These are phyloP conservation scores for Coprinopsis strossmayeri DNA, from an alignment of 768 basidiomycete genomes.

Conservation along the genomic window DNA sequence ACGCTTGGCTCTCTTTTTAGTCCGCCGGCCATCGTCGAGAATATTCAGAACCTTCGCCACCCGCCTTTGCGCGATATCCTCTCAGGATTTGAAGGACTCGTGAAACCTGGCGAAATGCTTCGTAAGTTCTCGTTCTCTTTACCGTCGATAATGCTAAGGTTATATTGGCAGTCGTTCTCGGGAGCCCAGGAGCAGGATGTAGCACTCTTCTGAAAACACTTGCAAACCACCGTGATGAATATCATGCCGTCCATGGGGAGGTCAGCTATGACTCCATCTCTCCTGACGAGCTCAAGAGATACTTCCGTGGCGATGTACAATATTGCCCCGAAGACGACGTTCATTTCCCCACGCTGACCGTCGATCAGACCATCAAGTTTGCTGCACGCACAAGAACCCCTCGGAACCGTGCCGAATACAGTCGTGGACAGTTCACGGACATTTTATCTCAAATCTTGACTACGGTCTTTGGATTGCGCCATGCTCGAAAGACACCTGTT, in stretches of 20 bases:
- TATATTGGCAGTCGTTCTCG: slow-evolving; percentile 49
- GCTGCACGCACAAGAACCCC: slow-evolving; percentile 67
- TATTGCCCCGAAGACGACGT: slow-evolving; percentile 84
- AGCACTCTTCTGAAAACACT: slow-evolving; percentile 78
- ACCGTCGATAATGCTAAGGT: background rate
- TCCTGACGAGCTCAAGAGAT: slow-evolving; percentile 52
- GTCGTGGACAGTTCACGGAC: slow-evolving; percentile 37
- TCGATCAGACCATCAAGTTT: slow-evolving; percentile 68
- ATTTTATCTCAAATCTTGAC: slow-evolving; percentile 46
- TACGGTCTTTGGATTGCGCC: slow-evolving; percentile 70
- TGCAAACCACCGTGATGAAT: slow-evolving; percentile 68
- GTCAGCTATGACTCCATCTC: slow-evolving; percentile 74
- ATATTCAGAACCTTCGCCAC: slow-evolving; percentile 43
- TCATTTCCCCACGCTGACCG: slow-evolving; percentile 81
- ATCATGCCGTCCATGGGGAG: slow-evolving; percentile 61
- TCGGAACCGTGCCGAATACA: slow-evolving; percentile 35
- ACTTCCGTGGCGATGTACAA: slow-evolving; percentile 73
- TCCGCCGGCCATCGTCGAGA: slow-evolving; percentile 34
- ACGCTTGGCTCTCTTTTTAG: slow-evolving; percentile 62
- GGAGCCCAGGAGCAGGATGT: slow-evolving; percentile 82
- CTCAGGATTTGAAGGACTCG: slow-evolving; percentile 55
- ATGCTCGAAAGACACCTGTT: slow-evolving; percentile 65
- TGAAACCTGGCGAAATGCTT: slow-evolving; percentile 72
- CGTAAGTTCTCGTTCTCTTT: slow-evolving; percentile 35
- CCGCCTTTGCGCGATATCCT: slow-evolving; percentile 62